phyloP scores from a whole-genome alignment of 1,284 basidiomycete genomes.

The Leccinum subatratum region DNA sequence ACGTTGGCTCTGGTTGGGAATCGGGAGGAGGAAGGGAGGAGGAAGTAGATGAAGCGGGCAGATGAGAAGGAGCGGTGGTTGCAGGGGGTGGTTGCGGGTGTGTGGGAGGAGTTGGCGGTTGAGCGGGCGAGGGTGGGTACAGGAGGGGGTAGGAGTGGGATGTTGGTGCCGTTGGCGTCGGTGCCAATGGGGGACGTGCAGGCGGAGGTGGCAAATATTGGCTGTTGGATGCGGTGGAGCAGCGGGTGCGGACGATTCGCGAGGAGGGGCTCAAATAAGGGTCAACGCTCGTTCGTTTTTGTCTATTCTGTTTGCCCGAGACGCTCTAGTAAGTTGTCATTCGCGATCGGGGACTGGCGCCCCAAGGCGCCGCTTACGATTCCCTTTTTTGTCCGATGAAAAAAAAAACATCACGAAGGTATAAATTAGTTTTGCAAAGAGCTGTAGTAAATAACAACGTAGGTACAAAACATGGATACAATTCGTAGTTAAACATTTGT shows the following conservation, averaged over 20 bases:
- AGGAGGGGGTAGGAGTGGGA: neutral
- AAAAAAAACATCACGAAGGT: no score
- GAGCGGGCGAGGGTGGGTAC: conserved; percentile 25
- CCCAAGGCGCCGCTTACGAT: no score
- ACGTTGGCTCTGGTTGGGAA: conserved; percentile 57
- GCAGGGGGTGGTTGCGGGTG: conserved; percentile 59
- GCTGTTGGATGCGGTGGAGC: conserved; percentile 55
- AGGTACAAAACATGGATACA: no score
- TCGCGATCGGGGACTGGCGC: no score
- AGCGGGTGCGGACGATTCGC: conserved; percentile 45
- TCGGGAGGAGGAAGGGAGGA: conserved; percentile 49
- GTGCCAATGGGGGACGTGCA: conserved; percentile 35
- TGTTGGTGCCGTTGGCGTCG: conserved; percentile 17
- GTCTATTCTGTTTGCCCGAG: neutral
- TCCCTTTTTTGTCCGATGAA: no score
- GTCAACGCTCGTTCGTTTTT: no score
- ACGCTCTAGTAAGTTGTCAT: neutral
- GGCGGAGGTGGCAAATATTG: conserved; percentile 49
- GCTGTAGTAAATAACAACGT: no score
- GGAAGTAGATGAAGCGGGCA: conserved; percentile 51
- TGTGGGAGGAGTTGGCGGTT: conserved; percentile 66
- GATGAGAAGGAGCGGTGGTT: conserved; percentile 73
- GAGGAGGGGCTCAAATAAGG: conserved; percentile 28
- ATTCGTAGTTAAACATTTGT: neutral
- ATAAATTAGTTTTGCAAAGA: no score